These are phyloP conservation scores for Aspergillus ibericus DNA, from an alignment of 2,329 filamentous ascomycete species.

Conservation along the genomic window DNA sequence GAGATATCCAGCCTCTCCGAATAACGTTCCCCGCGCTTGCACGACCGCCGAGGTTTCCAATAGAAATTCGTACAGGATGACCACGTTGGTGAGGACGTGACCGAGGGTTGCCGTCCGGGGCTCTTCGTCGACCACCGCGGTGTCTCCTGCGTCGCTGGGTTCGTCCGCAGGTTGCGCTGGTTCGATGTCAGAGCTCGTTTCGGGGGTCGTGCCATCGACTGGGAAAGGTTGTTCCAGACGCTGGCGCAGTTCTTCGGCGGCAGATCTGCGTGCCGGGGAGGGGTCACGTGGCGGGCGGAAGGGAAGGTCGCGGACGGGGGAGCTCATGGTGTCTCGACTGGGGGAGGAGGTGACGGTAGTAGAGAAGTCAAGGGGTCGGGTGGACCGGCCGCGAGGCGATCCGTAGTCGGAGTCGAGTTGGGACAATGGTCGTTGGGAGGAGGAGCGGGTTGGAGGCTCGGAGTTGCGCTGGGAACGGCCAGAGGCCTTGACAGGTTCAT, in stretches of 20 bases:
- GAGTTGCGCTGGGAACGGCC: slow-evolving; percentile 23
- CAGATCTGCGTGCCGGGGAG: slow-evolving; percentile 23
- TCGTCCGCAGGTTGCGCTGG: neutral
- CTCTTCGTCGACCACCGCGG: slow-evolving; percentile 27
- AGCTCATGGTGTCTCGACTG: slow-evolving; percentile 20
- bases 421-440: slow-evolving; percentile 18
- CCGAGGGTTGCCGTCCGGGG: slow-evolving; percentile 65
- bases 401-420: slow-evolving; percentile 15
- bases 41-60: slow-evolving; percentile 73
- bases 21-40: slow-evolving; percentile 71
- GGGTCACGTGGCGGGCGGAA: slow-evolving; percentile 27
- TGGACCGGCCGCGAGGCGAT: slow-evolving; percentile 28
- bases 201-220: slow-evolving; percentile 5
- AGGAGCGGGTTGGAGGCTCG: slow-evolving; percentile 19
- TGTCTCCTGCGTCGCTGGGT: slow-evolving; percentile 3
- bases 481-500: slow-evolving; percentile 20
- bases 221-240: slow-evolving; percentile 37
- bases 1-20: slow-evolving; percentile 70
- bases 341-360: slow-evolving; percentile 18
- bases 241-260: slow-evolving; percentile 34
- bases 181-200: neutral
- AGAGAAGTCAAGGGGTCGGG: slow-evolving; percentile 14
- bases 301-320: slow-evolving; percentile 25
- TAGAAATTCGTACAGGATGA: slow-evolving; percentile 77
- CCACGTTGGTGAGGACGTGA: slow-evolving; percentile 75